phyloP scores from a whole-genome alignment of 768 basidiomycete genomes.

The Phylloporus sp. region DNA sequence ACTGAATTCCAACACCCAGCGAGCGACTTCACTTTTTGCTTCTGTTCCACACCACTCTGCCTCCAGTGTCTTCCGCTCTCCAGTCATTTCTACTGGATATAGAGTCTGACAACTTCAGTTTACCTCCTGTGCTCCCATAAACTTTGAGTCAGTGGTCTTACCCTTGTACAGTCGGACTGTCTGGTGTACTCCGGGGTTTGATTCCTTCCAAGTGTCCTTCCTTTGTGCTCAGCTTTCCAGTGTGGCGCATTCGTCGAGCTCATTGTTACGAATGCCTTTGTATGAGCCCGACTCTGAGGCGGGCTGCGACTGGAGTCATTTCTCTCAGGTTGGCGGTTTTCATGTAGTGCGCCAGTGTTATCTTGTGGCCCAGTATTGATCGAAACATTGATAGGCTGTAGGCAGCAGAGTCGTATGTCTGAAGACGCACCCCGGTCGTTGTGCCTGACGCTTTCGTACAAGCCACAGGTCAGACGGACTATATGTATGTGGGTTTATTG shows the following conservation, averaged over 20 bases:
- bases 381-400: neutral
- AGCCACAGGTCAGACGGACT: neutral
- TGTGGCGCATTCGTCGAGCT: neutral
- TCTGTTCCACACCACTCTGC: too few species aligned
- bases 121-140: too few species aligned
- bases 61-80: too few species aligned
- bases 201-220: neutral
- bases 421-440: neutral
- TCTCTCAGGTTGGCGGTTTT: neutral
- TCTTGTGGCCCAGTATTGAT: neutral
- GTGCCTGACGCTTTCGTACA: neutral
- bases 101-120: too few species aligned
- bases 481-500: neutral
- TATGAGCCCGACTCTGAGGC: neutral
- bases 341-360: neutral
- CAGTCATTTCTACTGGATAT: too few species aligned
- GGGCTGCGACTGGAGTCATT: neutral
- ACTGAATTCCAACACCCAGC: too few species aligned
- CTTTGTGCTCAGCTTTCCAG: too few species aligned
- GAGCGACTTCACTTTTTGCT: too few species aligned
- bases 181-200: too few species aligned
- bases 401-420: neutral
- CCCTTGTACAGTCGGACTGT: too few species aligned
- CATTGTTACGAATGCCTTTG: neutral
- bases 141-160: too few species aligned